A percentile compares a stretch with the other conserved stretches of the same genome.
Conservation (phyloP, 2,329 filamentous ascomycete species). For the Aspergillus fijiensis region DNA sequence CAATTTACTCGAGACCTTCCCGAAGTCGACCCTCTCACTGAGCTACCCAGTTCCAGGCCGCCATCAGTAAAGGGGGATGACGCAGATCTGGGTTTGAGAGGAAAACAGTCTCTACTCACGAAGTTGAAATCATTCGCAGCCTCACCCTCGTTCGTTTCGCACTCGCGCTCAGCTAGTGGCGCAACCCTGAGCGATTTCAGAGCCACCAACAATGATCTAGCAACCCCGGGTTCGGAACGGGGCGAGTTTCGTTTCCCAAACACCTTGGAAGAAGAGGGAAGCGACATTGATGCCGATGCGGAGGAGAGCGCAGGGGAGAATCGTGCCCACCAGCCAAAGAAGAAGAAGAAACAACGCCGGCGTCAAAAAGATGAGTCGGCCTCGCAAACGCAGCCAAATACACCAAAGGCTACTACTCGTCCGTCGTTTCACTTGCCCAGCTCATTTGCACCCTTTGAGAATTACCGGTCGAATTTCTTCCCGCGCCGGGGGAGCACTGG, state of each 20-base stretch:
- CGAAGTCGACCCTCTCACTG: slow-evolving; percentile 50
- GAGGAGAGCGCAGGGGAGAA: slow-evolving; percentile 84
- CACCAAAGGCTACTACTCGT: slow-evolving; percentile 52
- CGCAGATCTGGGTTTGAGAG: slow-evolving; percentile 59
- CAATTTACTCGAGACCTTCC: slow-evolving; percentile 67
- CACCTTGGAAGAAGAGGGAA: slow-evolving; percentile 59
- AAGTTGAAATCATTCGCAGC: slow-evolving; percentile 73
- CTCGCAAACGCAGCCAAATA: slow-evolving; percentile 66
- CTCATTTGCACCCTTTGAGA: slow-evolving; percentile 50
- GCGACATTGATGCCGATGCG: slow-evolving; percentile 73
- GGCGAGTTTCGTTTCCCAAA: slow-evolving; percentile 54
- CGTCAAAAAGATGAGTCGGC: slow-evolving; percentile 54
- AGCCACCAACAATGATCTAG: slow-evolving; percentile 37
- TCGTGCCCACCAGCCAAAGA: slow-evolving; percentile 56
- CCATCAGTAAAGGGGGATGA: slow-evolving; percentile 64
- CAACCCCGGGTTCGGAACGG: slow-evolving; percentile 51
- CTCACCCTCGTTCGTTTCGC: slow-evolving; percentile 50
- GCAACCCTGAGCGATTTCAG: slow-evolving; percentile 45
- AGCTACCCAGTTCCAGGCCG: slow-evolving; percentile 57
- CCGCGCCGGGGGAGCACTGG: slow-evolving; percentile 66
- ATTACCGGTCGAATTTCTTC: slow-evolving; percentile 52
- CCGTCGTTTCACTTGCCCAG: slow-evolving; percentile 43
- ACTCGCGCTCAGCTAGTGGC: slow-evolving; percentile 52
- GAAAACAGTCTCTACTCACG: slow-evolving; percentile 68
- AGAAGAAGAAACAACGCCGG: slow-evolving; percentile 59